A percentile compares a stretch with the other conserved stretches of the same genome.
Evolutionary conservation across 2,329 filamentous ascomycete species (phyloP).

Genomic region (Microcera coccophila): DNA sequence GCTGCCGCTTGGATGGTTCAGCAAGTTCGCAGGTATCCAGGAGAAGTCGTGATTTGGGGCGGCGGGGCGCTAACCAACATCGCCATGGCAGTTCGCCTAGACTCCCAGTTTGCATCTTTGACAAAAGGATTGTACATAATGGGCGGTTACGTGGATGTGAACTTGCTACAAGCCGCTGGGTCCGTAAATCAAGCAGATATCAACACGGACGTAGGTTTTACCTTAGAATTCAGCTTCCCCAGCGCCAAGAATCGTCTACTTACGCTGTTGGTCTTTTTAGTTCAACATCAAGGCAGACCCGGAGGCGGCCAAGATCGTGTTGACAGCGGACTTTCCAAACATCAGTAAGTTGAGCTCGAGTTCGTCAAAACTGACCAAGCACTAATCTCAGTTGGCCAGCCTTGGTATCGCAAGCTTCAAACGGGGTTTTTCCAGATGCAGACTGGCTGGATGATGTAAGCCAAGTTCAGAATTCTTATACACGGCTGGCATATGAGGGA

Average conservation of each 20-base stretch:
- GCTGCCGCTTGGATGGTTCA: slow-evolving; percentile 46
- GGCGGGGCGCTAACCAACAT: slow-evolving; percentile 47
- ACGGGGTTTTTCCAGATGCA: background rate
- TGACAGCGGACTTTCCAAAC: background rate
- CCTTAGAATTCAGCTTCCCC: background rate
- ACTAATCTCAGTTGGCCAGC: background rate
- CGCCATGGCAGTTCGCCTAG: slow-evolving; percentile 43
- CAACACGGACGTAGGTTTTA: slow-evolving; percentile 17
- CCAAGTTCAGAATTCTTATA: background rate
- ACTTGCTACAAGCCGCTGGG: slow-evolving; percentile 29
- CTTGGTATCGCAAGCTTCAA: background rate
- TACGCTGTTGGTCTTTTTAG: background rate
- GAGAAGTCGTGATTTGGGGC: slow-evolving; percentile 45
- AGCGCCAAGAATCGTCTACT: background rate
- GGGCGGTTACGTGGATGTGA: slow-evolving; percentile 47
- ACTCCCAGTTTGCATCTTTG: slow-evolving; percentile 43
- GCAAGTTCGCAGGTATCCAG: slow-evolving; percentile 46
- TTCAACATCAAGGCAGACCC: background rate
- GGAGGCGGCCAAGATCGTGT: background rate
- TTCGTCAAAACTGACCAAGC: background rate
- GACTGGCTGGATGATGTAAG: background rate
- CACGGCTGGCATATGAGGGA: background rate
- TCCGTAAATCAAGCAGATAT: slow-evolving; percentile 21
- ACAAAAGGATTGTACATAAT: slow-evolving; percentile 47
- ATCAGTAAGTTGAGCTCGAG: background rate